Evolutionary conservation across 2,329 filamentous ascomycete species (phyloP), one percentile per base, ranked within the genome.

Genomic region (Nakataea oryzae): DNA sequence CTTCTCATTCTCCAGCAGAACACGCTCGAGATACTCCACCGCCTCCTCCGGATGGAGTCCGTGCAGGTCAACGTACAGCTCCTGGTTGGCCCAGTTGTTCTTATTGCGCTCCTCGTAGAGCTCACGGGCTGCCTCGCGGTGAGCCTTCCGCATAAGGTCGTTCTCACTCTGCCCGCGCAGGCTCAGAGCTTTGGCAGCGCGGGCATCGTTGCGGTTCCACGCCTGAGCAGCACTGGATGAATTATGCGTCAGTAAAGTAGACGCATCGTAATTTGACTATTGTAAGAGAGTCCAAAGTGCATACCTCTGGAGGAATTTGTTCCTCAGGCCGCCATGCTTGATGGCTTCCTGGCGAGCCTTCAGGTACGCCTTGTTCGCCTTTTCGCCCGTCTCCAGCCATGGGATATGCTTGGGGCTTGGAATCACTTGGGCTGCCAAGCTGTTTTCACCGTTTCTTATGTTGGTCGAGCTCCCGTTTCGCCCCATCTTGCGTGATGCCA

Each of bases 31-130:
- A 69, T 97, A 97, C 66, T 95, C 90, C 54, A 97, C 91, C 5
- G 93, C 95, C 78, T 99, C 95, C 71, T 97, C 93, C 0, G 95
- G 92, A 70, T 97, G 95, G n/a, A 99, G 84, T n/a, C 95, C 95
- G 74, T 99, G 95, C 34, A 99, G 80, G 74, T 99, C 95, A 61
- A 97, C 89, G 74, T 96, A 99, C 56, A 97, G 85, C 76, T 99
- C 95, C 54, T 84, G 76, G 64, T 77, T 78, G 30, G 74, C 74
- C 54, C 75, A 72, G 70, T 86, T 84, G 74, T 88, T 89, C 74
- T 88, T 90, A 73, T 97, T 97, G 54, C 93, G 90, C 72, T 96
- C 90, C 73, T 97, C 93, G 72, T 97, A 99, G 32, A 99, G 81
- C 69, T 95, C 88, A 47, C 88, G 86, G 27, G 95, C 95, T 12